A percentile compares a stretch with the other conserved stretches of the same genome.
Evolutionary conservation across 1,284 basidiomycete species (phyloP).

Genomic region (Pseudozyma sp.): DNA sequence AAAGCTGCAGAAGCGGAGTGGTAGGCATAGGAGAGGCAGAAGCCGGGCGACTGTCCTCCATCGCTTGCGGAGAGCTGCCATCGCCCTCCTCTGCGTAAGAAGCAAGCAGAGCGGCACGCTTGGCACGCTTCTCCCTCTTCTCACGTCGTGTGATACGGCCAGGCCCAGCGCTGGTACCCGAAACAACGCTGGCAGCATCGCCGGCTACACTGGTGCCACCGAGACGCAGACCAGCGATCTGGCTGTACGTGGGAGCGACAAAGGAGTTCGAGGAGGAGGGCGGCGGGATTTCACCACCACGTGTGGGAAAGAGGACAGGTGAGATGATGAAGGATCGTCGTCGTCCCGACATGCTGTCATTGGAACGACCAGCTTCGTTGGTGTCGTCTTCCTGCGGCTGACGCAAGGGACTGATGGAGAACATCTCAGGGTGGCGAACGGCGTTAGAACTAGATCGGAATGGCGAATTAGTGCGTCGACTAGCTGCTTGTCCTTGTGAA

Average conservation of each 20-base stretch:
- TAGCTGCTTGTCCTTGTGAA: conserved; percentile 31
- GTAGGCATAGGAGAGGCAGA: conserved; percentile 39
- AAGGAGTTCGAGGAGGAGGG: conserved; percentile 26
- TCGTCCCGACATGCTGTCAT: conserved; percentile 27
- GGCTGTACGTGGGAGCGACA: conserved; percentile 34
- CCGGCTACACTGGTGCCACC: conserved; percentile 22
- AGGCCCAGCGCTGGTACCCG: conserved; percentile 41
- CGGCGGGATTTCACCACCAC: conserved; percentile 46
- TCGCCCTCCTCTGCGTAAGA: conserved; percentile 23
- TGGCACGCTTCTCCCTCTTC: conserved; percentile 58
- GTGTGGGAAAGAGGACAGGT: conserved; percentile 58
- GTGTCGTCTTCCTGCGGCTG: conserved; percentile 25
- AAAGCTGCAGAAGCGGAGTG: conserved; percentile 32
- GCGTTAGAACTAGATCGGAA: conserved; percentile 53
- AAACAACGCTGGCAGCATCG: conserved; percentile 40
- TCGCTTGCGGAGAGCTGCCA: conserved; percentile 13
- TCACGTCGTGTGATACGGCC: conserved; percentile 59
- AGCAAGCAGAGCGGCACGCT: conserved; percentile 40
- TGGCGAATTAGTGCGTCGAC: conserved; percentile 52
- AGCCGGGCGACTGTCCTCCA: conserved; percentile 12
- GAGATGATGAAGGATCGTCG: conserved; percentile 57
- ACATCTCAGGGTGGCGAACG: conserved; percentile 41
- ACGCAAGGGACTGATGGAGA: conserved; percentile 44
- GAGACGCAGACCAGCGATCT: conserved; percentile 33
- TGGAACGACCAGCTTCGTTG: conserved; percentile 21